Evolutionary conservation across 164 flowering plant species (phyloP).

Genomic region (Kalanchoe fedtschenkoi): DNA sequence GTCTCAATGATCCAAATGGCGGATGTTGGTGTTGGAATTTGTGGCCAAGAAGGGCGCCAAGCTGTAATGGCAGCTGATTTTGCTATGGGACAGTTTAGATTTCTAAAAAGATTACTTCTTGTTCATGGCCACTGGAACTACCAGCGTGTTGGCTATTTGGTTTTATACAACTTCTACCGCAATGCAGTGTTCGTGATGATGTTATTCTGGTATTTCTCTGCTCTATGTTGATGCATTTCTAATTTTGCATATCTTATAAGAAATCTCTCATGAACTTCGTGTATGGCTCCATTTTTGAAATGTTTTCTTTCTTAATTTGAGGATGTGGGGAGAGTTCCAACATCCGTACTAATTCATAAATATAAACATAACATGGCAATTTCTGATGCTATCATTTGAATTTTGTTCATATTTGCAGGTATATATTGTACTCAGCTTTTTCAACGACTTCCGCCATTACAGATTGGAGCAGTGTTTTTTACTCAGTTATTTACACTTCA

Average conservation of each 20-base stretch:
- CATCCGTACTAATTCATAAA: neutral
- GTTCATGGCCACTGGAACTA: constrained; percentile 88
- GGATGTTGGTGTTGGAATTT: constrained; percentile 77
- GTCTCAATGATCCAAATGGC: constrained; percentile 90
- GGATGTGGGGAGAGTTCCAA: neutral
- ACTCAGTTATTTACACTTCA: constrained; percentile 75
- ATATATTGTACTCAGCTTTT: constrained; percentile 58
- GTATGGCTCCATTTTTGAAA: neutral
- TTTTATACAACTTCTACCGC: constrained; percentile 66
- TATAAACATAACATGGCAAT: neutral
- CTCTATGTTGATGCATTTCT: neutral
- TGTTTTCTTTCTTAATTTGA: neutral
- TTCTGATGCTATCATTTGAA: neutral
- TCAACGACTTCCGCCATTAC: constrained; percentile 74
- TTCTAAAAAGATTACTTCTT: constrained; percentile 57
- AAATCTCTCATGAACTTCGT: neutral
- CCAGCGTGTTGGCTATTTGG: constrained; percentile 72
- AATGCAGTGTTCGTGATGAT: constrained; percentile 57
- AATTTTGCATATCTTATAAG: neutral
- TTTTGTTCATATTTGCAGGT: constrained; percentile 38
- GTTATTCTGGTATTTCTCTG: constrained; percentile 62
- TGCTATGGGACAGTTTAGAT: constrained; percentile 78
- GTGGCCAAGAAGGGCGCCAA: constrained; percentile 82
- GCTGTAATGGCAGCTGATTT: constrained; percentile 92
- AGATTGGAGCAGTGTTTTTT: constrained; percentile 89